These are phyloP conservation scores for Rosa multiflora DNA, from an alignment of 306 rosid genomes.

Conservation along the genomic window DNA sequence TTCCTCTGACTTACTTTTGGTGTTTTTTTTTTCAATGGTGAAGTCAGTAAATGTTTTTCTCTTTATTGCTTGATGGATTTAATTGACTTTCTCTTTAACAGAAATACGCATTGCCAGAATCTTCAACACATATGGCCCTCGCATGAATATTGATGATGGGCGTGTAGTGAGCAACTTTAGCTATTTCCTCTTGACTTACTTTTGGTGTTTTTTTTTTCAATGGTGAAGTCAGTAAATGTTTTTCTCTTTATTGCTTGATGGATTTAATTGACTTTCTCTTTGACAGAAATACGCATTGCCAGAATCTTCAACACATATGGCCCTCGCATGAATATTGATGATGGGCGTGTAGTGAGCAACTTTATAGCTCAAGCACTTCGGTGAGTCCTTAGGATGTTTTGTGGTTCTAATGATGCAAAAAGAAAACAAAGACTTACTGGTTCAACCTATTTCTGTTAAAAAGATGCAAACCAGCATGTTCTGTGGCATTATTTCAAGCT, in stretches of 20 bases:
- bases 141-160: too few species aligned
- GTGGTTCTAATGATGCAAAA: not conserved
- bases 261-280: slow-evolving; percentile 17
- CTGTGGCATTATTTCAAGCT: not conserved
- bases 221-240: slow-evolving; percentile 12
- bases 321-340: slow-evolving; percentile 99
- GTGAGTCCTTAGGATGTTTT: slow-evolving; percentile 36
- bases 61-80: too few species aligned
- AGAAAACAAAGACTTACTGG: not conserved
- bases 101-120: too few species aligned
- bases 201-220: not conserved
- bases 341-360: slow-evolving; percentile 98
- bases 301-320: slow-evolving; percentile 97
- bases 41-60: slow-evolving; percentile 8
- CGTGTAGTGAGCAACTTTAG: too few species aligned
- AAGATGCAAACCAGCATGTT: not conserved
- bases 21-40: slow-evolving; percentile 20
- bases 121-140: too few species aligned
- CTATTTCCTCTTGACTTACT: not conserved
- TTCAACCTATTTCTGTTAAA: not conserved
- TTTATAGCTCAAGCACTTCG: slow-evolving; percentile 97
- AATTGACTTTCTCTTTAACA: too few species aligned
- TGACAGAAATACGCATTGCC: slow-evolving; percentile 85
- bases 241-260: not conserved
- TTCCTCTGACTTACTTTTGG: not conserved